Evolutionary conservation across 768 basidiomycete genomes (phyloP), one percentile per base, ranked within the genome.

Genomic region (Podaxis sp.): DNA sequence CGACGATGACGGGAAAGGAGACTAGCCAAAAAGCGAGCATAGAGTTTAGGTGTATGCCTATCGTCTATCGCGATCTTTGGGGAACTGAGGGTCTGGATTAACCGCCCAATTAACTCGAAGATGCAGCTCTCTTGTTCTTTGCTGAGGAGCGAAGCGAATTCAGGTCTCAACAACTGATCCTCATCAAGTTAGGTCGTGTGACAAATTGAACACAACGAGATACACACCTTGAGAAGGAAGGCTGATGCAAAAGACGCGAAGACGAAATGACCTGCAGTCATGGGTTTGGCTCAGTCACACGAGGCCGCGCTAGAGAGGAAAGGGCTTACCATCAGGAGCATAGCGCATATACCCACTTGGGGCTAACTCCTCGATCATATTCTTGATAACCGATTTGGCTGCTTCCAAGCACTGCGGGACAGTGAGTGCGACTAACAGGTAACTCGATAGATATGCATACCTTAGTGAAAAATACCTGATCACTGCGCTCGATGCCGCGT

Each of bases 181-280:
- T 44, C 42, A n/a, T 44, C 32, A 55, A 5, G 46, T 54, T 38
- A 60, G 54, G 32, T 38, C 35, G 14, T 21, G 27, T 28, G 9
- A 40, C 5, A 37, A 14, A 56, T 50, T 18, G 35, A 32, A 53
- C 16, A 36, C 10, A 25, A 42, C 7, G 10, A 50, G 25, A 28
- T 5, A 70, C 75, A 9, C 53, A 89, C 89, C 81, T 91, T 92
- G 64, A 92, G 82, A 56, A 93, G 74, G 75, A 92, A 93, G 0
- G 90, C 91, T 25, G 88, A 90, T 0, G 91, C 90, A 68, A 93
- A 93, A 1, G 89, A 83, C 2, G 87, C 82, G 67, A 91, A 92
- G 35, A 92, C 79, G 63, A 91, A 91, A 68, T 90, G 85, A 2
- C 87, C 87, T 86, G 57, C 4, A 11, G 5, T 10, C 16, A n/a